phyloP scores from a whole-genome alignment of 2,329 filamentous ascomycete species.

The Colletotrichum caudatum region DNA sequence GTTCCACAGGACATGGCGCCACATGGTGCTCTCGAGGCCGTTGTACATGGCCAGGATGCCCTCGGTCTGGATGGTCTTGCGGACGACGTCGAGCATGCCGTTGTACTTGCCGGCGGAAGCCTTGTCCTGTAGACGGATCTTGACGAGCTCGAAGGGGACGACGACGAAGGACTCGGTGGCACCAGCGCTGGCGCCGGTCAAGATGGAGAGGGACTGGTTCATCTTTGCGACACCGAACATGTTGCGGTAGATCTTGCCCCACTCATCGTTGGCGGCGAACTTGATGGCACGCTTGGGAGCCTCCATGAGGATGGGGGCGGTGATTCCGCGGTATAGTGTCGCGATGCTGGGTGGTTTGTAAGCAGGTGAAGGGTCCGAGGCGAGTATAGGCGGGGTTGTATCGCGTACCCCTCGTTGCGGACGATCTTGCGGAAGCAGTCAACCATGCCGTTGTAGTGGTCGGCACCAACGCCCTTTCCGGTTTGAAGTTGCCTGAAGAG shows the following conservation, averaged over 20 bases:
- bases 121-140: constrained; percentile 97
- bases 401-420: constrained; percentile 86
- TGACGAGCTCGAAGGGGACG: constrained; percentile 97
- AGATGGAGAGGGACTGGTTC: constrained; percentile 89
- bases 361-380: constrained; percentile 16
- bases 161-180: constrained; percentile 97
- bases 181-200: constrained; percentile 94
- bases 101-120: constrained; percentile 90
- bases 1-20: constrained; percentile 93
- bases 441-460: constrained; percentile 95
- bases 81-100: constrained; percentile 82
- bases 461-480: constrained; percentile 77
- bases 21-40: constrained; percentile 94
- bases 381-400: constrained; percentile 1
- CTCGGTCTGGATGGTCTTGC: constrained; percentile 86
- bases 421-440: constrained; percentile 99
- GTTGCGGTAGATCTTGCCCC: constrained; percentile 94
- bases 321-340: constrained; percentile 94
- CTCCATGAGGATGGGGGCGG: constrained; percentile 97
- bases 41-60: constrained; percentile 93
- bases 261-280: constrained; percentile 98
- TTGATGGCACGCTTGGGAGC: constrained; percentile 94
- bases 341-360: constrained; percentile 70
- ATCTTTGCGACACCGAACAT: constrained; percentile 87
- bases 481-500: constrained; percentile 83